Conservation (phyloP, 139 green algal species). For the Marvania coccoides region DNA sequence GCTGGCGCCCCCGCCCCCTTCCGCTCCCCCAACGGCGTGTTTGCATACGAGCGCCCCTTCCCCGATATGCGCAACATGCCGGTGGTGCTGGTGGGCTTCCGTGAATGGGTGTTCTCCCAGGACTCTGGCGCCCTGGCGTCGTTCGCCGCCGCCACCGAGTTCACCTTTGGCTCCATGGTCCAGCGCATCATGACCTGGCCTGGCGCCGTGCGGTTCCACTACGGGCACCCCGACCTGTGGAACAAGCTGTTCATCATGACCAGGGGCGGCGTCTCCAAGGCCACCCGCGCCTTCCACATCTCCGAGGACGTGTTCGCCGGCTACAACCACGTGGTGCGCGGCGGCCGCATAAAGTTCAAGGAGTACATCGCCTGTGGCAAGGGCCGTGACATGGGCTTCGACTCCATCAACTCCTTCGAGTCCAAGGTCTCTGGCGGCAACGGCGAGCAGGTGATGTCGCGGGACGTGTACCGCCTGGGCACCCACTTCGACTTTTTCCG, state of each 20-base stretch:
- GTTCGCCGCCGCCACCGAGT: constrained; percentile 65
- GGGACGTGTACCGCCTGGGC: constrained; percentile 68
- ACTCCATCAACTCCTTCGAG: constrained; percentile 88
- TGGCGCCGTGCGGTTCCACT: constrained; percentile 71
- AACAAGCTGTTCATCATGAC: constrained; percentile 81
- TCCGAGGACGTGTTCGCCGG: constrained; percentile 60
- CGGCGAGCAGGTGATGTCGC: constrained; percentile 73
- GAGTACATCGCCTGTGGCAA: constrained; percentile 80
- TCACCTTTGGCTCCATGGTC: constrained; percentile 74
- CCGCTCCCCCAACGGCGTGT: neutral
- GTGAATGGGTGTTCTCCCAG: constrained; percentile 62
- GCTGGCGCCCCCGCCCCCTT: neutral
- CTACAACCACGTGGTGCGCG: constrained; percentile 72
- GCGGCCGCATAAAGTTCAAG: constrained; percentile 69
- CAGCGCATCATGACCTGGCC: constrained; percentile 64
- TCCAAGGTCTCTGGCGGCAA: constrained; percentile 74
- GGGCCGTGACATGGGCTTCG: constrained; percentile 89
- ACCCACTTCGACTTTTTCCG: constrained; percentile 74
- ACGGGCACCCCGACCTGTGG: constrained; percentile 89
- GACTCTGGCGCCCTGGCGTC: constrained; percentile 55
- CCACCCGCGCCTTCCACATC: constrained; percentile 45
- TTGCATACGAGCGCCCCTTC: constrained; percentile 10
- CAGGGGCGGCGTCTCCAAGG: constrained; percentile 57
- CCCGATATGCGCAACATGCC: constrained; percentile 26
- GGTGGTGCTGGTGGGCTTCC: constrained; percentile 54